phyloP scores from a whole-genome alignment of 2,329 filamentous ascomycete species.

The Aaosphaeria pasadenensis region DNA sequence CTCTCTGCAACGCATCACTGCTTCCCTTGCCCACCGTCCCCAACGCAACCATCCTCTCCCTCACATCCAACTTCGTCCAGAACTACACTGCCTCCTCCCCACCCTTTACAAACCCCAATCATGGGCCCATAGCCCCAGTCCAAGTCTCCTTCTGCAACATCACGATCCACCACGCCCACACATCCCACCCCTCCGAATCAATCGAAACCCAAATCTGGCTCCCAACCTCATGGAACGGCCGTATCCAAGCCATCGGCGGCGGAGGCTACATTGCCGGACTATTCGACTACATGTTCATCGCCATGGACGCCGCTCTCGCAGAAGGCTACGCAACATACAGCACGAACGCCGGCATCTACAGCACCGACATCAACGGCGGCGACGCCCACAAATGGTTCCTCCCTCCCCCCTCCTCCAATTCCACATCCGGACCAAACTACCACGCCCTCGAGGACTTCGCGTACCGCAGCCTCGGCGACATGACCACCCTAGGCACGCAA shows the following conservation, averaged over 20 bases:
- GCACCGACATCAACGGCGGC: too few relatives aligned
- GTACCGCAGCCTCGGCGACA: too few relatives aligned
- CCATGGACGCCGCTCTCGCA: neutral
- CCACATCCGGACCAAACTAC: too few relatives aligned
- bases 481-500: neutral
- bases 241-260: neutral
- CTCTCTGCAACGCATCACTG: neutral
- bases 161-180: constrained; percentile 1
- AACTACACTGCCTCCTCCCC: constrained; percentile 5
- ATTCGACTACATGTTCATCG: too few relatives aligned
- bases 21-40: constrained; percentile 4
- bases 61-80: constrained; percentile 2
- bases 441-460: too few relatives aligned
- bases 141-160: constrained; percentile 15
- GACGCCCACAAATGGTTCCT: too few relatives aligned
- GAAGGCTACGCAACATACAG: neutral
- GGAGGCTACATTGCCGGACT: neutral
- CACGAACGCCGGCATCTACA: neutral
- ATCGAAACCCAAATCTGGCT: neutral
- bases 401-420: too few relatives aligned
- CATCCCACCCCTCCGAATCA: neutral
- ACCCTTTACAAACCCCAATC: constrained; percentile 4
- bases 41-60: constrained; percentile 5
- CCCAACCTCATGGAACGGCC: neutral
- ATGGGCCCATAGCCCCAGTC: constrained; percentile 1